phyloP scores from a whole-genome alignment of 257 asterid species.

The Ajuga chamaepitys region DNA sequence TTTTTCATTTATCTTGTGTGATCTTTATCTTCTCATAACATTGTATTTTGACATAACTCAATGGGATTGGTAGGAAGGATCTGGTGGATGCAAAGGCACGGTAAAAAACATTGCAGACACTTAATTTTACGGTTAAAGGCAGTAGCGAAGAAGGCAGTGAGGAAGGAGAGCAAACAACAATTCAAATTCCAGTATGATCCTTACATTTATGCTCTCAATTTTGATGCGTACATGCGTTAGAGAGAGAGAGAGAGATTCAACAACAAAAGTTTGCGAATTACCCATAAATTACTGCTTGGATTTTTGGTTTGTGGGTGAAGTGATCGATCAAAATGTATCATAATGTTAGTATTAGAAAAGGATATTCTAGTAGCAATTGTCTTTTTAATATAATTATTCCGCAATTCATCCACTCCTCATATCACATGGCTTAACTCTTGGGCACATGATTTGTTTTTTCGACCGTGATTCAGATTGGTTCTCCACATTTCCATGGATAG shows the following conservation, averaged over 20 bases:
- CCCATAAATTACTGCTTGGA: constrained; percentile 19
- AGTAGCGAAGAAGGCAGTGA: too few relatives aligned
- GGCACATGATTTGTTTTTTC: too few relatives aligned
- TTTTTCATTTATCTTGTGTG: too few relatives aligned
- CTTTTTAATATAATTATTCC: too few relatives aligned
- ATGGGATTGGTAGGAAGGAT: constrained; percentile 31
- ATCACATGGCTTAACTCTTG: too few relatives aligned
- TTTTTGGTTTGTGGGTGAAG: constrained; percentile 39
- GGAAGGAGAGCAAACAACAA: constrained; percentile 28
- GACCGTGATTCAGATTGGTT: too few relatives aligned
- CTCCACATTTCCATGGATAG: too few relatives aligned
- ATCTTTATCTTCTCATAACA: too few relatives aligned
- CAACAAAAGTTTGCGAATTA: background rate
- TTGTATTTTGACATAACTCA: background rate
- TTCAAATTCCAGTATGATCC: constrained; percentile 59
- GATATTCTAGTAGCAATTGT: too few relatives aligned
- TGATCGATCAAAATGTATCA: background rate
- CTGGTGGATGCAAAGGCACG: constrained; percentile 21
- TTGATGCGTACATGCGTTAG: constrained; percentile 37
- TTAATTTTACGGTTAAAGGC: constrained; percentile 40
- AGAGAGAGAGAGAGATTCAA: background rate
- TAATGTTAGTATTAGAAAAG: too few relatives aligned
- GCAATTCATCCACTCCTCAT: too few relatives aligned
- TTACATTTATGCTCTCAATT: constrained; percentile 64
- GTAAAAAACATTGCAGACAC: constrained; percentile 38